A percentile compares a stretch with the other conserved stretches of the same genome.
These are phyloP conservation scores for Hygrophorus russula DNA, from an alignment of 768 basidiomycete genomes.

Conservation along the genomic window DNA sequence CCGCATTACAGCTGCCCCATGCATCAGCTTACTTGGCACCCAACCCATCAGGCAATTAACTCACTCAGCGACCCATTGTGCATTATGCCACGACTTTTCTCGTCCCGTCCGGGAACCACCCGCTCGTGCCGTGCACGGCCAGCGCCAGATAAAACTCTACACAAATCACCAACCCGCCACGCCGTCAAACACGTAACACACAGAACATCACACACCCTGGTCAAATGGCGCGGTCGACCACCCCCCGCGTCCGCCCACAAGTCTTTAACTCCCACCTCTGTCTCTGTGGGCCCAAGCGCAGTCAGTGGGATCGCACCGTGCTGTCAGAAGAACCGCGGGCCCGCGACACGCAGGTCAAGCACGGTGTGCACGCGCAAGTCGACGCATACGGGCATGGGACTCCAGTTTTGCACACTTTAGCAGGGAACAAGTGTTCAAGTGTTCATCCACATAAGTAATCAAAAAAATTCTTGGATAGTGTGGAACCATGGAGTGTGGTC, in stretches of 20 bases:
- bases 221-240: constrained; percentile 72
- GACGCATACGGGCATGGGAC: constrained; percentile 75
- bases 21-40: too few relatives aligned
- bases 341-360: constrained; percentile 47
- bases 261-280: constrained; percentile 33
- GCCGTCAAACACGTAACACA: too few relatives aligned
- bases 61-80: constrained; percentile 36
- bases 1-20: constrained; percentile 43
- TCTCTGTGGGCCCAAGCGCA: constrained; percentile 27
- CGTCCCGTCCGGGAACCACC: constrained; percentile 85
- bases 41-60: too few relatives aligned
- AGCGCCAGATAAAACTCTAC: constrained; percentile 77
- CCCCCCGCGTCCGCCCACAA: constrained; percentile 52
- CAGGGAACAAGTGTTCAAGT: too few relatives aligned
- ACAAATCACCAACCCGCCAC: too few relatives aligned
- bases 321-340: constrained; percentile 41
- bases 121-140: constrained; percentile 73
- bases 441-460: too few relatives aligned
- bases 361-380: constrained; percentile 72
- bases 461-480: too few relatives aligned
- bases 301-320: constrained; percentile 57
- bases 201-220: constrained; percentile 36
- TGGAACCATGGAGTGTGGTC: too few relatives aligned
- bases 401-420: too few relatives aligned
- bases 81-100: constrained; percentile 78